Base-by-base conservation (phyloP, 352 stramenopile species). In the Pythium sukuiense region DNA sequence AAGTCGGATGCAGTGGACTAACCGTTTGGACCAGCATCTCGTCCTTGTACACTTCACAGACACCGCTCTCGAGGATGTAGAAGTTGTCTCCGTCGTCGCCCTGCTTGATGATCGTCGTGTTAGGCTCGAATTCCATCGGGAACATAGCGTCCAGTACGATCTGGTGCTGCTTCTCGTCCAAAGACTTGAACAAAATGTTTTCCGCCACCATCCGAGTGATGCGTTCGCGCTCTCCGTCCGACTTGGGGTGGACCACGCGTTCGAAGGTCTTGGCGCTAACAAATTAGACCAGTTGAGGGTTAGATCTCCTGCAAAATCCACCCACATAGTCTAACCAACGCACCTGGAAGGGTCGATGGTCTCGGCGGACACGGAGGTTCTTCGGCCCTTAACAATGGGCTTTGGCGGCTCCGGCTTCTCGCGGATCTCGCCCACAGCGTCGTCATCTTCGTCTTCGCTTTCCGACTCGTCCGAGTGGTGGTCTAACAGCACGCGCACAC, bases 51-150 rank as follows among this genome's bases (percentile, higher is more conserved):
- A 97, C 85, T 57, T 96, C 88, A 46, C 97, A 93, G 29, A 92
- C 79, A 29, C 97, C 97, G 65, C 82, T 97, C 62, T 97, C 79
- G 14, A 99, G 81, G 35, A 99, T 96, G 72, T 98, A 99, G 69
- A 98, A 98, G 63, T 93, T 96, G 73, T 98, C 90, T 45, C 92
- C 93, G 32, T 95, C 76, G 55, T 97, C 89, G 55, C 95, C 96
- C 67, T 97, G 88, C 66, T 88, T 90, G 75, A 96, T 96, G 52
- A 97, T 95, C 26, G 76, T 89, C 57, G 90, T 77, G 27, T 77
- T 78, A 16, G 85, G 75, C 58, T 88, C 82, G 48, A 94, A 93
- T 53, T 93, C 80, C 63, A 90, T 90, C 7, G 85, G 83, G 68
- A 95, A 94, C 80, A 96, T 93, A 60, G 84, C 88, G 46, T 96